Base-by-base conservation (phyloP, 73 alveolate species). In the Blepharisma stoltei region DNA sequence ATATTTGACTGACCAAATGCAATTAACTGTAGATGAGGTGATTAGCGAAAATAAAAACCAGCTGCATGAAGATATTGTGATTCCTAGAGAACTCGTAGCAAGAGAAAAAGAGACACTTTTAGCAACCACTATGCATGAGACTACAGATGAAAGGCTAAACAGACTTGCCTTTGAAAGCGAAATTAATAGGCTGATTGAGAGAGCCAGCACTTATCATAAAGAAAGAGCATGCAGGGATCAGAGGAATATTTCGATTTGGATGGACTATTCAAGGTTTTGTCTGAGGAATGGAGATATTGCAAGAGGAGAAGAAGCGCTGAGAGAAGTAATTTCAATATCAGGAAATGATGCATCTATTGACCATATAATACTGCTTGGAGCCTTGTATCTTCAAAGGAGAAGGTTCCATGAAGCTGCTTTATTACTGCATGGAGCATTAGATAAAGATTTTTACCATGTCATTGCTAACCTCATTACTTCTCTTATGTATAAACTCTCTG, bases 121-220 rank as follows among this genome's bases (percentile, higher is more conserved):
- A 8, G 85, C 67, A 38, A 76, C 85, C 48, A 78, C 83, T 41
- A 77, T 89, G 45, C 80, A 83, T 55, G 99, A 96, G 81, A 84
- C 97, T 32, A 86, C 77, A 55, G 91, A 92, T 66, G 92, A 91
- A 46, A 81, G 97, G 77, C 79, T 85, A 45, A 73, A 80, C 66
- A 93, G 99, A 87, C 84, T 96, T 50, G 84, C 97, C 54, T 70
- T 80, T 67, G 99, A 96, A 81, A 87, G 93, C 83, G 99, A 96
- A 83, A 86, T 92, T 67, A 81, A 83, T 70, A 84, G 88, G 78
- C 84, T 87, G 67, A 71, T 82, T 44, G 86, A 87, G 5, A 90
- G 86, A 46, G 98, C 98, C 23, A 94, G 87, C 55, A 85, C 87
- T 71, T 88, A 84, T 78, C 81, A 84, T 78, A 81, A 86, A 54